phyloP scores from a whole-genome alignment of 2,329 filamentous ascomycete genomes.

The Lachnellula occidentalis region DNA sequence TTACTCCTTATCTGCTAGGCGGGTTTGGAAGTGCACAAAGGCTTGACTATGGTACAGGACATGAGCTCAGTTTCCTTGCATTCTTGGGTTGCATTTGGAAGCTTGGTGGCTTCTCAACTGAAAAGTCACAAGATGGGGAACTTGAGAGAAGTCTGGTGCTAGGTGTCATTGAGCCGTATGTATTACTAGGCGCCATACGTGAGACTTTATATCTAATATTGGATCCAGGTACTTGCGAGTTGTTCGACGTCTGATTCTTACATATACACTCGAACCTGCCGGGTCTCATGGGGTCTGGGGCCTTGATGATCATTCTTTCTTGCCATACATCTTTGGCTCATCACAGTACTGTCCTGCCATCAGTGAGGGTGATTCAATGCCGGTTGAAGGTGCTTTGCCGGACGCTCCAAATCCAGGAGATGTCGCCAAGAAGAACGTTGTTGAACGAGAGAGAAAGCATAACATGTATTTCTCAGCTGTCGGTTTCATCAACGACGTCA shows the following conservation, averaged over 20 bases:
- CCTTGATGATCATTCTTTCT: slow-evolving; percentile 92
- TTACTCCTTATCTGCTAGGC: slow-evolving; percentile 75
- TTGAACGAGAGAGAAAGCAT: slow-evolving; percentile 57
- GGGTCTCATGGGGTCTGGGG: slow-evolving; percentile 98
- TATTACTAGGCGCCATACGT: slow-evolving; percentile 22
- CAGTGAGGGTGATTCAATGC: slow-evolving; percentile 55
- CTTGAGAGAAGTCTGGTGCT: slow-evolving; percentile 77
- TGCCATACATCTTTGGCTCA: slow-evolving; percentile 92
- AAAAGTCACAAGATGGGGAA: slow-evolving; percentile 40
- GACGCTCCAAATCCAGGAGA: slow-evolving; percentile 66
- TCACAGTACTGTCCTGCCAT: slow-evolving; percentile 82
- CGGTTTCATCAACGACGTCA: slow-evolving; percentile 96
- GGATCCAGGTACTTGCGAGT: slow-evolving; percentile 68
- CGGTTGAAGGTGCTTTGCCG: slow-evolving; percentile 70
- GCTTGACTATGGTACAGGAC: slow-evolving; percentile 92
- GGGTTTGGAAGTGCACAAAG: slow-evolving; percentile 83
- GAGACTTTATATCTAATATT: slow-evolving; percentile 4
- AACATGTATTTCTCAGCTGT: slow-evolving; percentile 96
- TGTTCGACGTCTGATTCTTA: slow-evolving; percentile 75
- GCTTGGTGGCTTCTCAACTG: slow-evolving; percentile 68
- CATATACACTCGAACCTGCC: slow-evolving; percentile 89
- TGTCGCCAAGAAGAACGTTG: slow-evolving; percentile 58
- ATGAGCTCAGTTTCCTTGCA: slow-evolving; percentile 90
- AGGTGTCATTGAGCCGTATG: slow-evolving; percentile 75
- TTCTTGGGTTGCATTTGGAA: slow-evolving; percentile 92